Evolutionary conservation across 257 asterid species (phyloP).

Genomic region (Nicotiana knightiana): DNA sequence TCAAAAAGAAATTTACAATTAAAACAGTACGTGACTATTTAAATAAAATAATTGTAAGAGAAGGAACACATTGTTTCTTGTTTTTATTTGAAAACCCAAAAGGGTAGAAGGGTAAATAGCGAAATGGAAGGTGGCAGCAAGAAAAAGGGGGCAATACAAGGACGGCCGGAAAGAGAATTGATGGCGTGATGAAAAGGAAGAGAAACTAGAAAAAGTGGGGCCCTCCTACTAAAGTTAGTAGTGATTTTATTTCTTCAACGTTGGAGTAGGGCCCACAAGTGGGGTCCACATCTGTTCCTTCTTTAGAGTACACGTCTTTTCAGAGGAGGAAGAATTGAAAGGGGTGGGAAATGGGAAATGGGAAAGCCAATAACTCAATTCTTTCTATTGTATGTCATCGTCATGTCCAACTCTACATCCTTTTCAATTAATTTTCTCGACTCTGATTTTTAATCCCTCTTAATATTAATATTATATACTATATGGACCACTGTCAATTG

Average conservation of each 20-base stretch:
- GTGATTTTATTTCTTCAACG: slow-evolving; percentile 18
- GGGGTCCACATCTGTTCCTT: slow-evolving; percentile 51
- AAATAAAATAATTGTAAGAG: neutral
- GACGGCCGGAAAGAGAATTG: neutral
- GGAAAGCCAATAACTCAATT: neutral
- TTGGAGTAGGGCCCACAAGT: slow-evolving; percentile 21
- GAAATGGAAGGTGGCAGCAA: neutral
- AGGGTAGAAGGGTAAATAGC: neutral
- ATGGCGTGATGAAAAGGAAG: neutral
- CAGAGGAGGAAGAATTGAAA: slow-evolving; percentile 15
- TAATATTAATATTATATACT: neutral
- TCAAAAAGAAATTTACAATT: neutral
- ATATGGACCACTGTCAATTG: neutral
- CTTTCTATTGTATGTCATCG: neutral
- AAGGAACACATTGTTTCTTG: neutral
- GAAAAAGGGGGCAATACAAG: neutral
- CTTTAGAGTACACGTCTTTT: slow-evolving; percentile 46
- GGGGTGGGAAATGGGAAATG: neutral
- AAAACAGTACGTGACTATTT: neutral
- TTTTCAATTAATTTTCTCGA: neutral
- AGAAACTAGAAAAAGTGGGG: slow-evolving; percentile 8
- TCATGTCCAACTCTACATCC: neutral
- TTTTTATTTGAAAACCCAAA: neutral
- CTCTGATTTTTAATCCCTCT: neutral
- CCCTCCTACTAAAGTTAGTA: neutral